These are phyloP conservation scores for Oropetium thomaeum DNA, from an alignment of 176 grass and related monocot species.

Conservation along the genomic window DNA sequence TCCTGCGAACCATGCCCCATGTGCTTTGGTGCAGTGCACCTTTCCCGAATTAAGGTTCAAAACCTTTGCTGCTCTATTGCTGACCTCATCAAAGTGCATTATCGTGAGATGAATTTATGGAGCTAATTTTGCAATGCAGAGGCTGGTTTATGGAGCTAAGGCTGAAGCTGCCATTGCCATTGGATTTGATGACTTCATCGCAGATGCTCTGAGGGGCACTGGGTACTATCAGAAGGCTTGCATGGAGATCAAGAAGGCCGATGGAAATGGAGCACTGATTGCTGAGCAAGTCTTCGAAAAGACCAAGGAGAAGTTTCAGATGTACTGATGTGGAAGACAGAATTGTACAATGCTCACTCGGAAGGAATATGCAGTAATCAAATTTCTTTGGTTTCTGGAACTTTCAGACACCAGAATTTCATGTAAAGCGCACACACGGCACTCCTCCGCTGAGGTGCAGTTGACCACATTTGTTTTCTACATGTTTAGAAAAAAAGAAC, in stretches of 20 bases:
- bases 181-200: slow-evolving; percentile 85
- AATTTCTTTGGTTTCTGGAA: slow-evolving; percentile 3
- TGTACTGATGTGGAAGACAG: slow-evolving; percentile 40
- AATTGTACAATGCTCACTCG: not conserved
- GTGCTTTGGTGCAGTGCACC: slow-evolving; percentile 82
- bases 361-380: not conserved
- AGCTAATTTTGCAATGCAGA: slow-evolving; percentile 38
- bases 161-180: slow-evolving; percentile 84
- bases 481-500: too few species aligned
- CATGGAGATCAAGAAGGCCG: slow-evolving; percentile 70
- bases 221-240: slow-evolving; percentile 70
- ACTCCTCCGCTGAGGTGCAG: not conserved
- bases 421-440: not conserved
- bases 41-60: slow-evolving; percentile 75
- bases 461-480: not conserved
- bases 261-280: slow-evolving; percentile 67
- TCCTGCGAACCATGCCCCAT: slow-evolving; percentile 81
- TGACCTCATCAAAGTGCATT: not conserved
- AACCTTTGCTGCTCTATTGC: not conserved
- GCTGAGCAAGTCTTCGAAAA: slow-evolving; percentile 83
- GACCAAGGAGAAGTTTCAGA: slow-evolving; percentile 76
- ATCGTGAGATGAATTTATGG: too few species aligned
- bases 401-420: not conserved
- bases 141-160: slow-evolving; percentile 78
- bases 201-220: slow-evolving; percentile 75